These are phyloP conservation scores for Botrytis tulipae DNA, from an alignment of 2,329 filamentous ascomycete genomes.

Conservation along the genomic window DNA sequence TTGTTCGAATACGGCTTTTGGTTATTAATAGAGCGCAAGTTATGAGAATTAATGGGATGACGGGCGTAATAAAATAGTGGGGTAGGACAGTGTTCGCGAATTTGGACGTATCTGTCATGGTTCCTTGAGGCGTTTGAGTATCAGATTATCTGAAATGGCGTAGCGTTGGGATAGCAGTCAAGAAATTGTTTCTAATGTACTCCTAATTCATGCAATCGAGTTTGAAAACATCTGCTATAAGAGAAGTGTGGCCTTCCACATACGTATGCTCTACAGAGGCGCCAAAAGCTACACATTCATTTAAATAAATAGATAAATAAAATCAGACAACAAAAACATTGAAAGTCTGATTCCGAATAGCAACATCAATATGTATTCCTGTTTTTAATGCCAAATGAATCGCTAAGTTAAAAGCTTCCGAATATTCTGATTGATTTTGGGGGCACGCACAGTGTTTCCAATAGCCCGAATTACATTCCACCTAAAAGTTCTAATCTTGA, in stretches of 20 bases:
- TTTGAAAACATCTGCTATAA: background rate
- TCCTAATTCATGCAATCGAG: conserved; percentile 8
- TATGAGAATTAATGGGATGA: background rate
- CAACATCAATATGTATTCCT: background rate
- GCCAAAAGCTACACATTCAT: background rate
- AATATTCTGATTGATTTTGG: background rate
- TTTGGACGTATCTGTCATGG: background rate
- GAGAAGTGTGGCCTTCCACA: background rate
- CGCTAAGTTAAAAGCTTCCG: background rate
- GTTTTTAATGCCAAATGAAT: background rate
- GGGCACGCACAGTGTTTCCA: background rate
- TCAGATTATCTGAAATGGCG: conserved; percentile 1
- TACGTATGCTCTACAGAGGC: background rate
- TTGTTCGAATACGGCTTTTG: conserved; percentile 12
- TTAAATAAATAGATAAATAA: no score
- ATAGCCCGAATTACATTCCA: background rate
- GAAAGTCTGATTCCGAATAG: background rate
- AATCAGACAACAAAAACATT: background rate
- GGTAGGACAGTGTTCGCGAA: background rate
- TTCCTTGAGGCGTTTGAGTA: background rate
- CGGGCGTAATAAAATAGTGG: background rate
- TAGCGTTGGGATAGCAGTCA: conserved; percentile 7
- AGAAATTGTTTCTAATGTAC: conserved; percentile 4
- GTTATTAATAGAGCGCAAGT: conserved; percentile 7
- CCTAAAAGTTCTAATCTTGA: background rate